Conservation (phyloP, 352 stramenopile species). For the Phytophthora fragariaefolia region DNA sequence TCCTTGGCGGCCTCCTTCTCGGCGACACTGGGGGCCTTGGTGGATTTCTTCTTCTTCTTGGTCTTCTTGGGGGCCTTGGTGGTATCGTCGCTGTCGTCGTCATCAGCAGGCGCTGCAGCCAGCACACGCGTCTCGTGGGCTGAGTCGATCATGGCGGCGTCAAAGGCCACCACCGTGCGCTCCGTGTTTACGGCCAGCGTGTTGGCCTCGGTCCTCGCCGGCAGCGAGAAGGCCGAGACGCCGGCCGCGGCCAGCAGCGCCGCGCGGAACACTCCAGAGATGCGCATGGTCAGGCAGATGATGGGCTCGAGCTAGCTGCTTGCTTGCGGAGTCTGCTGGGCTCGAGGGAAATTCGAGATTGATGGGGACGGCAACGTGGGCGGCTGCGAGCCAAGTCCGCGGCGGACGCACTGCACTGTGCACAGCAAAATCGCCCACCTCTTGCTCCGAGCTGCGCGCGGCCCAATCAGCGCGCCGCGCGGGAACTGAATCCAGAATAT, state of each 20-base stretch:
- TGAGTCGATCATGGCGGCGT: constrained; percentile 31
- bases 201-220: constrained; percentile 23
- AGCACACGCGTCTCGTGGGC: constrained; percentile 45
- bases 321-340: constrained; percentile 30
- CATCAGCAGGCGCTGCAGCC: constrained; percentile 19
- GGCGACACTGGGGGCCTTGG: constrained; percentile 1
- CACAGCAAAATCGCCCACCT: constrained; percentile 17
- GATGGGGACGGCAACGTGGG: constrained; percentile 39
- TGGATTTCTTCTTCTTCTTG: constrained; percentile 41
- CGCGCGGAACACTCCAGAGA: constrained; percentile 56
- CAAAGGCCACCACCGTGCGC: constrained; percentile 34
- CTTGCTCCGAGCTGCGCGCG: background rate
- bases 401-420: constrained; percentile 14
- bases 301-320: constrained; percentile 2
- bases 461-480: constrained; percentile 41
- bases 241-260: constrained; percentile 59
- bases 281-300: constrained; percentile 52
- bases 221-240: constrained; percentile 46
- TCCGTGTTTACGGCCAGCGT: constrained; percentile 20
- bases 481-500: constrained; percentile 35
- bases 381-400: constrained; percentile 31
- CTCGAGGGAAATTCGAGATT: constrained; percentile 70
- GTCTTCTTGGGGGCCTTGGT: constrained; percentile 47
- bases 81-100: constrained; percentile 14
- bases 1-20: constrained; percentile 10